Percentiles rank a stretch among this genome's conserved stretches.
phyloP scores from a whole-genome alignment of 1,284 basidiomycete genomes.

The Schizophyllum amplum region DNA sequence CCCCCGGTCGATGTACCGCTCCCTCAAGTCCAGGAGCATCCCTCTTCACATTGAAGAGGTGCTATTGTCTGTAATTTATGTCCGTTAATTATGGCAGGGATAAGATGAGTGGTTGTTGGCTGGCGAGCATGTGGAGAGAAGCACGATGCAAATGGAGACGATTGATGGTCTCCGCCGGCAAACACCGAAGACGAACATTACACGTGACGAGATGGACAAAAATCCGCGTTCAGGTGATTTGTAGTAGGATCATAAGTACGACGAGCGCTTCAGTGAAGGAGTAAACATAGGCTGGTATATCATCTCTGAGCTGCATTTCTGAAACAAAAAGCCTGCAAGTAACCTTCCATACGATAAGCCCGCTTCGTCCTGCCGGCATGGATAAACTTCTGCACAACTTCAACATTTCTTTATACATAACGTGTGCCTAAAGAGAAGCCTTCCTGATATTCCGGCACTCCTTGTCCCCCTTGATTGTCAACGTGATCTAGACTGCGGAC shows the following conservation, averaged over 20 bases:
- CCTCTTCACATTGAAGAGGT: not conserved
- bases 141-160: not conserved
- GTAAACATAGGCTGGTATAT: not conserved
- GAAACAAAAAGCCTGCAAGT: no score
- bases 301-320: no score
- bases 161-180: not conserved
- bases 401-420: no score
- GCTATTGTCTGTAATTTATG: not conserved
- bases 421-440: no score
- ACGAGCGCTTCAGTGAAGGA: not conserved
- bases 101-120: not conserved
- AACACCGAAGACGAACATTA: not conserved
- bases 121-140: not conserved
- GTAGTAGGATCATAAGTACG: not conserved
- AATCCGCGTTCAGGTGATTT: no score
- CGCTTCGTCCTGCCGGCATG: no score
- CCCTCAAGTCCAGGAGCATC: not conserved
- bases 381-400: no score
- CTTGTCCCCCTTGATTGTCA: no score
- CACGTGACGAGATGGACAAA: not conserved
- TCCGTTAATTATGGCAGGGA: not conserved
- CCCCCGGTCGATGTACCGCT: not conserved
- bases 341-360: no score
- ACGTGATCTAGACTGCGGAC: no score
- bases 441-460: no score